Evolutionary conservation across 2,329 filamentous ascomycete species (phyloP), one percentile per base, ranked within the genome.

Genomic region (Pseudocercospora fuligena): DNA sequence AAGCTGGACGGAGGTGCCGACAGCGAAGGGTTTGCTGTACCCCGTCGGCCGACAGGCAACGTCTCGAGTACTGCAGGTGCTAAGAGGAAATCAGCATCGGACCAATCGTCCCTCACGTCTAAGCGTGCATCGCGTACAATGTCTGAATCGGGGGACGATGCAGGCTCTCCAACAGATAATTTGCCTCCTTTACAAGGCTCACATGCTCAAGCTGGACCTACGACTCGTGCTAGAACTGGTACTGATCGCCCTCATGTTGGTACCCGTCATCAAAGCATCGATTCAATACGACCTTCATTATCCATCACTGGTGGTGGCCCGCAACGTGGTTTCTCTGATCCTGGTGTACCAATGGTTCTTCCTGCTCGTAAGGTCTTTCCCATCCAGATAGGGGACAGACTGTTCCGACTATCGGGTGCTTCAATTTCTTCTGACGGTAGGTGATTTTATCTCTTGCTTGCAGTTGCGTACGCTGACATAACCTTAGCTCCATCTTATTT

Each of bases 401-500:
- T 91, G n/a, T 92, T 91, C 77, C 83, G 87, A 66, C 79, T 91
- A 56, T 91, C 89, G 9, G 89, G 89, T 33, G 89, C 89, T 12
- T 91, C 88, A 58, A 87, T 92, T 66, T 88, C 88, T 63, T 91
- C 88, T 70, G 89, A 92, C 87, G 89, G 89, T 91, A 79, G 82
- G 87, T 46, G 33, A 29, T 61, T 67, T 51, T 49, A 25, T 8
- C 62, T 47, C 63, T 53, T n/a, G 6, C 14, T 11, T 8, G 31
- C 7, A 2, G 3, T 19, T 7, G 25, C 19, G 7, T 5, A 67
- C 66, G 75, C 83, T 88, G 79, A 88, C 77, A 82, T 76, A 77
- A 33, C 5, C 82, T 83, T 81, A 97, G 94, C 93, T 75, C 94
- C 94, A 66, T 97, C 94, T 59, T 97, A 97, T 80, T 97, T 98